These are phyloP conservation scores for Candida dajiaensis DNA, from an alignment of 805 yeast genomes.

Conservation along the genomic window DNA sequence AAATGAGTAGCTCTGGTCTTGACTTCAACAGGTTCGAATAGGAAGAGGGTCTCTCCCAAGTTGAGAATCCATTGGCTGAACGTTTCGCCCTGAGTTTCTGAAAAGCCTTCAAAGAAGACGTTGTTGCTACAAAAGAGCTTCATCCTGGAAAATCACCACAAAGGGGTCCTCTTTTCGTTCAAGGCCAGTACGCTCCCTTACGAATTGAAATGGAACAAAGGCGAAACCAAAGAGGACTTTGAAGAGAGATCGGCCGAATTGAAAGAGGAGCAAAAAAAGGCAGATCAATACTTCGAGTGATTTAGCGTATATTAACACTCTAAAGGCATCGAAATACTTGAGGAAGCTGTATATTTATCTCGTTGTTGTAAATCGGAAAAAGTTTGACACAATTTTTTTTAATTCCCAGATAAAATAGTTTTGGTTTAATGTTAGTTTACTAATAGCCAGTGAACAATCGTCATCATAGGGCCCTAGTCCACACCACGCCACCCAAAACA, in stretches of 20 bases:
- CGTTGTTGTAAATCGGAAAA: too few relatives aligned
- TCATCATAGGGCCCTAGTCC: not conserved
- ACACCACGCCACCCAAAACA: not conserved
- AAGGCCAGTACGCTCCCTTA: conserved; percentile 14
- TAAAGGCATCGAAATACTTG: not conserved
- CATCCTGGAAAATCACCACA: conserved; percentile 23
- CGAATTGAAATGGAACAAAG: conserved; percentile 5
- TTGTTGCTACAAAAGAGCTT: conserved; percentile 12
- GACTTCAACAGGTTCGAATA: conserved; percentile 32
- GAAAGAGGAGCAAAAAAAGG: conserved; percentile 2
- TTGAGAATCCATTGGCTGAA: conserved; percentile 20
- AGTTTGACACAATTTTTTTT: not conserved
- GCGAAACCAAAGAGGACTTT: conserved; percentile 5
- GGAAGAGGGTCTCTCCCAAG: conserved; percentile 29
- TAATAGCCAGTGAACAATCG: too few relatives aligned
- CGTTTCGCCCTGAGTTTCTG: conserved; percentile 25
- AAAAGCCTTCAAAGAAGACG: conserved; percentile 15
- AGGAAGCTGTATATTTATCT: too few relatives aligned
- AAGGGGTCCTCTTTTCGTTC: conserved; percentile 14
- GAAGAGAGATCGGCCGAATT: conserved; percentile 15
- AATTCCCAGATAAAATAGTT: not conserved
- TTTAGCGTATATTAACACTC: not conserved
- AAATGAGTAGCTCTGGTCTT: conserved; percentile 36
- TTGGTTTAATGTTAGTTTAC: too few relatives aligned
- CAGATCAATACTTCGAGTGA: conserved; percentile 1